Evolutionary conservation across 768 basidiomycete genomes (phyloP).

Genomic region (Naematelia aurantialba): DNA sequence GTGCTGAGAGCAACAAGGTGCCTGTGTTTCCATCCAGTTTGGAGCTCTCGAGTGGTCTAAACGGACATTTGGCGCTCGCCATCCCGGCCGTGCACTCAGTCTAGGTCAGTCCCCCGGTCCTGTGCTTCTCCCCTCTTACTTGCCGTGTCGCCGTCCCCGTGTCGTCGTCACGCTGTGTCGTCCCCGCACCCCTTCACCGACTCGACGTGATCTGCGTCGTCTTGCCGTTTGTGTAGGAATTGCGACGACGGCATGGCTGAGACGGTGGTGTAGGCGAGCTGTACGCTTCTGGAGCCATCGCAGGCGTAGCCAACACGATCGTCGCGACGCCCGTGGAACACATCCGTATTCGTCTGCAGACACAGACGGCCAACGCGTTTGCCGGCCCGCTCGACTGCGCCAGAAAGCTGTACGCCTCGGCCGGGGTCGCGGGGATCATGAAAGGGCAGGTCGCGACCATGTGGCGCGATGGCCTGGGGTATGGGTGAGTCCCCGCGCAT

Average conservation of each 20-base stretch:
- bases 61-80: slow-evolving; percentile 67
- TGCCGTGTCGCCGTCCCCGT: background rate
- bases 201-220: background rate
- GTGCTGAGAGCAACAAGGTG: slow-evolving; percentile 49
- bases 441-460: slow-evolving; percentile 90
- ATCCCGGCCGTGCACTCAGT: slow-evolving; percentile 65
- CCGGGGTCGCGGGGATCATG: slow-evolving; percentile 81
- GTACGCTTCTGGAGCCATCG: slow-evolving; percentile 70
- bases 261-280: slow-evolving; percentile 56
- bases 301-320: slow-evolving; percentile 84
- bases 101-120: slow-evolving; percentile 54
- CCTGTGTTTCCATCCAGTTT: slow-evolving; percentile 95
- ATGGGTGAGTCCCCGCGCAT: slow-evolving; percentile 48
- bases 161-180: background rate
- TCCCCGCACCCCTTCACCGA: background rate
- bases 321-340: slow-evolving; percentile 97
- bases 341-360: slow-evolving; percentile 92
- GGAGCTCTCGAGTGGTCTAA: slow-evolving; percentile 82
- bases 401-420: slow-evolving; percentile 66
- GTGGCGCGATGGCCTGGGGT: slow-evolving; percentile 54
- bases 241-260: too few species aligned
- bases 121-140: background rate
- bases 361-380: slow-evolving; percentile 76
- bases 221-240: too few species aligned
- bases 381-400: slow-evolving; percentile 83